Evolutionary conservation across 2,329 filamentous ascomycete species (phyloP).

Genomic region (Pseudocercospora crystallina): DNA sequence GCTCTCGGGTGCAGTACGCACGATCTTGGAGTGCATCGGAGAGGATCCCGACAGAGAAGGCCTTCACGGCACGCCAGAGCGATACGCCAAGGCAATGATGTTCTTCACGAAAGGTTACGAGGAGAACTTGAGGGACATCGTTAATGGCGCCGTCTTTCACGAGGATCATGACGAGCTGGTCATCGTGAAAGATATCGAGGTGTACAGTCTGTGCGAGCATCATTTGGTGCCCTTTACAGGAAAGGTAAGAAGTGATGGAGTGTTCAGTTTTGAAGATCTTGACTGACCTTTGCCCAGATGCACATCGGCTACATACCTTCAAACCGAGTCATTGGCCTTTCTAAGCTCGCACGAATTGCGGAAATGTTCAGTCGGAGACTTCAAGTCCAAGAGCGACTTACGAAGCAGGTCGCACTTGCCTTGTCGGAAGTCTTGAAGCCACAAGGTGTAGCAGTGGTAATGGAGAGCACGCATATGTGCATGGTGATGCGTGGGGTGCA

Average conservation of each 20-base stretch:
- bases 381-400: slow-evolving; percentile 94
- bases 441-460: slow-evolving; percentile 92
- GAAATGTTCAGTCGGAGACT: slow-evolving; percentile 94
- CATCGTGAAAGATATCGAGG: slow-evolving; percentile 95
- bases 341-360: slow-evolving; percentile 90
- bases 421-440: slow-evolving; percentile 91
- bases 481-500: slow-evolving; percentile 99
- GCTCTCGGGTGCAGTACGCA: slow-evolving; percentile 62
- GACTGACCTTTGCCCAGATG: slow-evolving; percentile 62
- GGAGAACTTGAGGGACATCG: slow-evolving; percentile 85
- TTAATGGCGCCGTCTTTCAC: slow-evolving; percentile 92
- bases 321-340: slow-evolving; percentile 88
- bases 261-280: not conserved
- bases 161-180: slow-evolving; percentile 97
- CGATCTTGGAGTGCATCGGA: slow-evolving; percentile 65
- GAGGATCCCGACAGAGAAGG: slow-evolving; percentile 66
- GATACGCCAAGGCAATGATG: slow-evolving; percentile 93
- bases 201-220: slow-evolving; percentile 94
- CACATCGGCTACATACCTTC: slow-evolving; percentile 97
- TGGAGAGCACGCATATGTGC: slow-evolving; percentile 94
- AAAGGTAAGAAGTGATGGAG: slow-evolving; percentile 60
- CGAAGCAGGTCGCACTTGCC: slow-evolving; percentile 91
- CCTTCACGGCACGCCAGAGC: slow-evolving; percentile 67
- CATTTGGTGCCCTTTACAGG: slow-evolving; percentile 95
- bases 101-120: slow-evolving; percentile 97